Evolutionary conservation across 1,284 basidiomycete genomes (phyloP).

Genomic region (Trichosporon sp.): DNA sequence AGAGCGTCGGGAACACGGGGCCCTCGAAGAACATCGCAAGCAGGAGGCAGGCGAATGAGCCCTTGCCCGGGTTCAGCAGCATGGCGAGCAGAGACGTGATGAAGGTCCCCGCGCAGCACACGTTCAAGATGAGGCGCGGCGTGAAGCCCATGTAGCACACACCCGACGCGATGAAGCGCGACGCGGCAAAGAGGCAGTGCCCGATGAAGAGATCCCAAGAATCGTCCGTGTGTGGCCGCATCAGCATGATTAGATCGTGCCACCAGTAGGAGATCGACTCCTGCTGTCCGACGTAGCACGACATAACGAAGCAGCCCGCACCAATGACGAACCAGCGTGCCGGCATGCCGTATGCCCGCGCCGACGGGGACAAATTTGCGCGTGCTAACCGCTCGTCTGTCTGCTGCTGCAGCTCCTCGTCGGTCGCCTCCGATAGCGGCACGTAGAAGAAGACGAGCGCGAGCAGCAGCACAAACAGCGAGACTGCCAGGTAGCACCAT

Average conservation of each 20-base stretch:
- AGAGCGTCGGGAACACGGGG: slow-evolving; percentile 53
- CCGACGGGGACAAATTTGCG: slow-evolving; percentile 32
- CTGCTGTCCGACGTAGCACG: slow-evolving; percentile 51
- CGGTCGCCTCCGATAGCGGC: slow-evolving; percentile 48
- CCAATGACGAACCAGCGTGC: slow-evolving; percentile 34
- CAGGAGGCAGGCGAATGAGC: slow-evolving; percentile 39
- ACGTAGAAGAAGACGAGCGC: slow-evolving; percentile 55
- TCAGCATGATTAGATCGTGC: slow-evolving; percentile 29
- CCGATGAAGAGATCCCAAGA: slow-evolving; percentile 44
- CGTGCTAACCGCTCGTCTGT: slow-evolving; percentile 38
- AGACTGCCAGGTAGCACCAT: slow-evolving; percentile 56
- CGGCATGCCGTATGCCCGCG: slow-evolving; percentile 34
- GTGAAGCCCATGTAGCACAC: slow-evolving; percentile 47
- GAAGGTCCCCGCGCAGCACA: slow-evolving; percentile 44
- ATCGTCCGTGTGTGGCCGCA: slow-evolving; percentile 37
- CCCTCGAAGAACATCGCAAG: slow-evolving; percentile 52
- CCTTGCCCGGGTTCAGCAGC: slow-evolving; percentile 38
- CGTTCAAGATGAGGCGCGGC: slow-evolving; percentile 44
- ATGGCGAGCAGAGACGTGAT: slow-evolving; percentile 43
- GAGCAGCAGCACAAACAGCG: slow-evolving; percentile 51
- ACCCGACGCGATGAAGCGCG: slow-evolving; percentile 46
- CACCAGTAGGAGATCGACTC: slow-evolving; percentile 50
- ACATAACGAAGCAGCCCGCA: slow-evolving; percentile 42
- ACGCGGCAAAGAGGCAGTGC: slow-evolving; percentile 44
- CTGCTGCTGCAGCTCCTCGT: slow-evolving; percentile 50